Evolutionary conservation across 2,329 filamentous ascomycete genomes (phyloP).

Genomic region (Aotearoamyces nothofagi): DNA sequence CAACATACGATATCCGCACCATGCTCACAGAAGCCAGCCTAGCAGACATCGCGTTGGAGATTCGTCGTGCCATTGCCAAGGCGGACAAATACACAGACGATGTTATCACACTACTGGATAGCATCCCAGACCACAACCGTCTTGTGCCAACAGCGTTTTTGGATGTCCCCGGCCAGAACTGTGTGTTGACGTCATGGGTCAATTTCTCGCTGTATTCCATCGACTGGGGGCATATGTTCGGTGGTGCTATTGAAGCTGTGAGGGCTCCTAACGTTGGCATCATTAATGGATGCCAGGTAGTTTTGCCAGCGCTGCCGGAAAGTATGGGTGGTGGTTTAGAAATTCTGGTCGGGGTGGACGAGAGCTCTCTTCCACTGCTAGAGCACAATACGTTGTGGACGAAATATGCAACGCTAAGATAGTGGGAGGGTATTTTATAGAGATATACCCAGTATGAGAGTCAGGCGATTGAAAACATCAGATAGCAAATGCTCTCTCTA

Average conservation of each 20-base stretch:
- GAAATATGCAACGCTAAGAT: too few species aligned
- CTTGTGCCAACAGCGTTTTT: slow-evolving; percentile 20
- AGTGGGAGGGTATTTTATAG: too few species aligned
- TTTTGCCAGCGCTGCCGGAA: slow-evolving; percentile 18
- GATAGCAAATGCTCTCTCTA: too few species aligned
- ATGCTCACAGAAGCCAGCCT: slow-evolving; percentile 18
- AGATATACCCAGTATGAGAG: too few species aligned
- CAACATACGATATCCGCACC: slow-evolving; percentile 15
- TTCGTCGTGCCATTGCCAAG: slow-evolving; percentile 19
- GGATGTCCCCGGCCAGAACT: slow-evolving; percentile 21
- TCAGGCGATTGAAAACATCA: too few species aligned
- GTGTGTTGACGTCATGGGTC: slow-evolving; percentile 20
- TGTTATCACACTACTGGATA: slow-evolving; percentile 17
- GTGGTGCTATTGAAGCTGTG: slow-evolving; percentile 17
- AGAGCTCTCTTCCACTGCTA: too few species aligned
- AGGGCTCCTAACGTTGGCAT: slow-evolving; percentile 18
- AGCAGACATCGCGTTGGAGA: slow-evolving; percentile 19
- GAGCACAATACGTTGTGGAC: too few species aligned
- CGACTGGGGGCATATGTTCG: slow-evolving; percentile 19
- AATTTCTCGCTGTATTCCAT: slow-evolving; percentile 21
- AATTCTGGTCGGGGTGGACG: too few species aligned
- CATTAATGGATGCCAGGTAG: slow-evolving; percentile 20
- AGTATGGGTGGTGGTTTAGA: too few species aligned
- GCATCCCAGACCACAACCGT: slow-evolving; percentile 18
- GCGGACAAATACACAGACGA: slow-evolving; percentile 20